A percentile compares a stretch with the other conserved stretches of the same genome.
These are phyloP conservation scores for Pythium rhizo-oryzae DNA, from an alignment of 352 stramenopile species.

Conservation along the genomic window DNA sequence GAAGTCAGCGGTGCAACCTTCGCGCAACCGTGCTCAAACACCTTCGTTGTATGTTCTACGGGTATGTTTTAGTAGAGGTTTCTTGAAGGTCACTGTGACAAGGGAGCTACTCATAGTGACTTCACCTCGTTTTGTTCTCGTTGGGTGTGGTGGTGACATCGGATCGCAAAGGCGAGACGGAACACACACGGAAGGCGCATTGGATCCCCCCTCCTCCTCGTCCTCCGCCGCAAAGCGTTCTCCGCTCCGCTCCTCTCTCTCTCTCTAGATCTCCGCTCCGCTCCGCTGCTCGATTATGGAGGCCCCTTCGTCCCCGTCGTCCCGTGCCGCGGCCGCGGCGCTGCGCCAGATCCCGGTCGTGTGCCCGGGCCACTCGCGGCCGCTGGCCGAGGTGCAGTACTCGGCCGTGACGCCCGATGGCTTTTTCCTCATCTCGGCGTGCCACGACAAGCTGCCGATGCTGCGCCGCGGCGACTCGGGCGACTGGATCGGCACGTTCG, in stretches of 20 bases:
- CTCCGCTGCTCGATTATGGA: not conserved
- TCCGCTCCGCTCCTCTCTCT: not conserved
- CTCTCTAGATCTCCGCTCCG: not conserved
- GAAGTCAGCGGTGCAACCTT: not conserved
- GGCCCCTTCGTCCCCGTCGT: too few relatives aligned
- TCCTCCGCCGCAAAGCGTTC: not conserved
- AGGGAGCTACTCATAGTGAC: slow-evolving; percentile 29
- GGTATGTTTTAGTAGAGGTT: slow-evolving; percentile 3
- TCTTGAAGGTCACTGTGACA: slow-evolving; percentile 13
- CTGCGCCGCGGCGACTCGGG: slow-evolving; percentile 78
- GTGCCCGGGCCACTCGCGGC: not conserved
- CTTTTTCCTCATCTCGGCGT: slow-evolving; percentile 82
- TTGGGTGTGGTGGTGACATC: slow-evolving; percentile 11
- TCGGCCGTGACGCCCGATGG: slow-evolving; percentile 35
- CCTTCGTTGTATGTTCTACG: slow-evolving; percentile 1
- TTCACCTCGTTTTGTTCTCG: slow-evolving; percentile 9
- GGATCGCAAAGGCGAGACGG: slow-evolving; percentile 29
- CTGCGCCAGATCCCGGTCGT: not conserved
- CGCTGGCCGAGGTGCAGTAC: not conserved
- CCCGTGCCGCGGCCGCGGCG: too few relatives aligned
- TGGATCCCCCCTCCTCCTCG: not conserved
- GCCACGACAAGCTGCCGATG: slow-evolving; percentile 90
- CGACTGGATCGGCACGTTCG: slow-evolving; percentile 98
- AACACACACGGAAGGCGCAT: not conserved
- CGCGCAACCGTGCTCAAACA: not conserved